Base-by-base conservation (phyloP, 495 filamentous ascomycete genomes). In the Penicillium diatomitis region DNA sequence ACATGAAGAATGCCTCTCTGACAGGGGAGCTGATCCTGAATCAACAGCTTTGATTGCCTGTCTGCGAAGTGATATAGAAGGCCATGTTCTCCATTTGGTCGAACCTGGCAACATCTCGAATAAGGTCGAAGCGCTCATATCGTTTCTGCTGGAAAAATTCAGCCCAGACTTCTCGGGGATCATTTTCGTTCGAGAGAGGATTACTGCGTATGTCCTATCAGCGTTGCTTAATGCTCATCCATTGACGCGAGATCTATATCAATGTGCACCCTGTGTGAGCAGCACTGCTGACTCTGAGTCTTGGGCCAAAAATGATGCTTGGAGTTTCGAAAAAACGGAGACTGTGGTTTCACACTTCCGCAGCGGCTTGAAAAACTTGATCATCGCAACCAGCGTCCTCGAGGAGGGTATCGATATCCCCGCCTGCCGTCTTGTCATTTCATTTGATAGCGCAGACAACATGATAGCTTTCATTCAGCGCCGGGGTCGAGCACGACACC, bases 331-430 rank as follows among this genome's bases (percentile, higher is more conserved):
- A 12, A 46, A 36, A 9, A 20, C 12, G 6, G 44, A 46, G 5
- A 12, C 8, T 29, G 12, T 41, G 6, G 30, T 48, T n/a, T 9
- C 30, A 4, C 37, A 41, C 30, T 41, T 48, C 29, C 77, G 81
- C 20, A 54, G 54, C 3, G 85, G 87, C 28, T 68, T 65, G 27
- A 75, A 74, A 28, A 88, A 91, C 55, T 69, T 94, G 4, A 67
- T 94, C 27, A 65, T 94, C 29, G 79, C 86, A 3, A 92, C 88
- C 0, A 84, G 73, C 48, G 87, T 88, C 3, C 69, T 89, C 1
- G 88, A 94, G 63, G 88, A 94, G 64, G 88, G 88, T 1, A 86
- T 94, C 43, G 88, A 94, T 61, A 76, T 91, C 6, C 79, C 83
- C 3, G 81, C 79, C 9, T 92, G 88, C 60, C 84, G 90, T 59